Evolutionary conservation across 2,329 filamentous ascomycete species (phyloP).

Genomic region (Aspergillus bombycis): DNA sequence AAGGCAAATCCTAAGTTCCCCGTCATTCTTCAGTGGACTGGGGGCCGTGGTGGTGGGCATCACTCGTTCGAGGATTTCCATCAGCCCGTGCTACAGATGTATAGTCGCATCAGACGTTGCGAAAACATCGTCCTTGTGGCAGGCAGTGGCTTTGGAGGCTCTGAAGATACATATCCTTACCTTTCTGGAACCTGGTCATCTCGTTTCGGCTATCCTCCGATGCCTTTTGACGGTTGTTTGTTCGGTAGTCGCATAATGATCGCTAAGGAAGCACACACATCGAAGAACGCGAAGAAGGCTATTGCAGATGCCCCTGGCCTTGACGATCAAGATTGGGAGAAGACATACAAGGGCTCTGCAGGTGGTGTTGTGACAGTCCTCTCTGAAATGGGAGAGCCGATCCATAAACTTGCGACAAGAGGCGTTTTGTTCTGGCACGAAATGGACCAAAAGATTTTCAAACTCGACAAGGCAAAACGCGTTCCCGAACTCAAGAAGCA

Average conservation of each 20-base stretch:
- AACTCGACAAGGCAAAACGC: constrained; percentile 91
- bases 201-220: constrained; percentile 82
- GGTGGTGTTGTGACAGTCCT: constrained; percentile 95
- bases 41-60: constrained; percentile 88
- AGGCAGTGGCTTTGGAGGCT: constrained; percentile 86
- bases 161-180: constrained; percentile 90
- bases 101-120: constrained; percentile 80
- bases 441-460: constrained; percentile 99
- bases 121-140: constrained; percentile 86
- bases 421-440: constrained; percentile 97
- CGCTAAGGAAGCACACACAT: constrained; percentile 87
- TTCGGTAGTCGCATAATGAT: constrained; percentile 95
- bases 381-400: constrained; percentile 99
- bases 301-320: constrained; percentile 85
- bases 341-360: constrained; percentile 87
- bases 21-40: constrained; percentile 89
- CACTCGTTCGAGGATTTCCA: constrained; percentile 96
- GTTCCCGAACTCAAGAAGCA: constrained; percentile 85
- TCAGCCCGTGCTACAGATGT: constrained; percentile 87
- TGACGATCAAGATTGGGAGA: constrained; percentile 83
- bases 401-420: constrained; percentile 96
- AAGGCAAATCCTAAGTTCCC: constrained; percentile 90
- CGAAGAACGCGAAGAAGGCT: constrained; percentile 82
- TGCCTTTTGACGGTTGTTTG: constrained; percentile 90
- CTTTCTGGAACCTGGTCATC: constrained; percentile 86